Evolutionary conservation across 257 asterid genomes (phyloP), one percentile per base, ranked within the genome.

Genomic region (Eucommia ulmoides): DNA sequence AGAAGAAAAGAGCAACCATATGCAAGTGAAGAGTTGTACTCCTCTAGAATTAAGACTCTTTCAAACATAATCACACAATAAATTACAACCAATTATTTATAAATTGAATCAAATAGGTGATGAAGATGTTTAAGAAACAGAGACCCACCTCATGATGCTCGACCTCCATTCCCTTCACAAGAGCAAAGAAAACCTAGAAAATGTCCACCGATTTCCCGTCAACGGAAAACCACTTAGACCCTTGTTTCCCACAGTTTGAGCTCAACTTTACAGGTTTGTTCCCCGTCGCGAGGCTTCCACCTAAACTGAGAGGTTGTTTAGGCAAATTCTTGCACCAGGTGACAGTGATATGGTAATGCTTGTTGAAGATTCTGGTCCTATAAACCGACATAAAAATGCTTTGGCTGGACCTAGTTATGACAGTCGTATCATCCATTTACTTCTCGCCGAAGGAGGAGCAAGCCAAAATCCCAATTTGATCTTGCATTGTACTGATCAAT

Each of bases 311-410:
- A 89, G 70, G 50, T 94, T 96, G 62, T 89, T 94, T 17, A 89
- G 92, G 78, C 67, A 83, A 46, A 41, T 89, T 89, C 80, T 81
- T 89, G 92, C 92, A 82, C 98, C 98, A 89, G 12, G 96, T 85
- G 1, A 89, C 74, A 0, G 93, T 85, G 75, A 89, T 78, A 41
- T 67, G 35, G 8, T 96, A 75, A 57, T 82, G 73, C 51, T 73
- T 76, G 52, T 78, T 93, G 0, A 87, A 88, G 1, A 85, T 51
- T 50, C 80, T 89, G 0, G 96, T 82, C 29, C 92, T 66, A 41
- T 85, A 89, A 33, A 82, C 73, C 1, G 98, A 89, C 78, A 82
- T 63, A 72, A 78, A 80, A 1, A 82, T 81, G 24, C 83, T 85
- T 53, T 85, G 94, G 7, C 96, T 93, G 17, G 95, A 74, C 63